Conservation (phyloP, 257 asterid species). For the Solanum ossicruentum region DNA sequence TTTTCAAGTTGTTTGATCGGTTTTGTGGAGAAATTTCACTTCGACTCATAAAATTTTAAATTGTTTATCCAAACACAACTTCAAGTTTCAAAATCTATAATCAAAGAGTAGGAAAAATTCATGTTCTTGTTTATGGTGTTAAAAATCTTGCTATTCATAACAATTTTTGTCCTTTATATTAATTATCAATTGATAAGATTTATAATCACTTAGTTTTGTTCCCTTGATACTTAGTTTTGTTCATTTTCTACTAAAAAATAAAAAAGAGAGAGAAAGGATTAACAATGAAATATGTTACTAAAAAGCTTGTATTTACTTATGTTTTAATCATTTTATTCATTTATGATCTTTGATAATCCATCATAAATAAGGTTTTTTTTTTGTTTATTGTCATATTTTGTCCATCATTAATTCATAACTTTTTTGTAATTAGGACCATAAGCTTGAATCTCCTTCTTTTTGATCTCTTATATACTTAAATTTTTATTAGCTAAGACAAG, state of each 20-base stretch:
- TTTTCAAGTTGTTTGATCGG: neutral
- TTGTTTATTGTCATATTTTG: too few species aligned
- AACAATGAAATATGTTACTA: too few species aligned
- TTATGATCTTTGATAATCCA: too few species aligned
- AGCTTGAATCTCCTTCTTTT: too few species aligned
- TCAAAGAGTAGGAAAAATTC: neutral
- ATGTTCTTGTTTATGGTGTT: neutral
- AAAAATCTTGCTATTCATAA: neutral
- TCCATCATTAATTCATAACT: too few species aligned
- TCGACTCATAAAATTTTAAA: neutral
- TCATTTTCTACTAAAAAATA: neutral
- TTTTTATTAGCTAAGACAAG: neutral
- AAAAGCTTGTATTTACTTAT: too few species aligned
- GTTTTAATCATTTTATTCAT: too few species aligned
- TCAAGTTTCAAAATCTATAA: neutral
- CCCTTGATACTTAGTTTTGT: neutral
- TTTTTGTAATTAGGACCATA: too few species aligned
- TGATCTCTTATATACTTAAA: too few species aligned
- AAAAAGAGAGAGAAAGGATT: too few species aligned
- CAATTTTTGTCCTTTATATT: neutral
- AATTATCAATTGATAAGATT: neutral
- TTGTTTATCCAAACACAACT: neutral
- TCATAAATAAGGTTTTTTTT: too few species aligned
- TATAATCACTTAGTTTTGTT: neutral
- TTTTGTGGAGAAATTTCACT: neutral